Base-by-base conservation (phyloP, 805 yeast species). In the Starmerella vitae region DNA sequence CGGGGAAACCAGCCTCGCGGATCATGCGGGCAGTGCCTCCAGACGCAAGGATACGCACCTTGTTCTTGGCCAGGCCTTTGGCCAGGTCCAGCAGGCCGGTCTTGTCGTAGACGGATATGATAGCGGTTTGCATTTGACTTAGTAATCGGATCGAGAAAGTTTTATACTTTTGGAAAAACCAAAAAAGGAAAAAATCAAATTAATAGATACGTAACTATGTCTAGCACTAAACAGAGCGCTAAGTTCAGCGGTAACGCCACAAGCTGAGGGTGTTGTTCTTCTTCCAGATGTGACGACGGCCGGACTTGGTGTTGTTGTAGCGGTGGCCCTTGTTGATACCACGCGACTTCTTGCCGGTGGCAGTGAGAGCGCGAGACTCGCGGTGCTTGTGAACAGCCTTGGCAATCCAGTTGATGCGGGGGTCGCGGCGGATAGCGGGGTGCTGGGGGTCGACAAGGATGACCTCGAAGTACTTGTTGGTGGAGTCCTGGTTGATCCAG, bases 281-380 rank as follows among this genome's bases (percentile, higher is more conserved):
- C 84, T 88, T 91, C 98, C 98, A 88, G 74, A 88, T 91, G 84
- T 88, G 93, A 70, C 94, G 82, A 74, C 96, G 85, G 67, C 98
- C 98, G 62, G 94, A 85, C 62, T 71, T 68, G 76, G 97, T 88
- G 79, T 88, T 85, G 95, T 79, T 76, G 95, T 63, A 91, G 69
- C 74, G 73, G 88, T 91, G 98, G 70, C 98, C 98, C 83, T 88
- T 91, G 93, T 86, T 85, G 78, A 91, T 84, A 83, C 98, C 98
- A 78, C 98, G 82, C 71, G 94, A 84, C 71, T 85, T 80, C 93
- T 86, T 91, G 67, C 98, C 98, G 59, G 86, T 76, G 60, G 94
- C 64, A 63, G 98, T 91, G 63, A 91, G 83, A 71, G 97, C 97
- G 79, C 98, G 88, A 62, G 93, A 72, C 74, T 91, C 98, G 73